These are phyloP conservation scores for Phaeoacremonium minimum DNA, from an alignment of 2,329 filamentous ascomycete genomes.

Conservation along the genomic window DNA sequence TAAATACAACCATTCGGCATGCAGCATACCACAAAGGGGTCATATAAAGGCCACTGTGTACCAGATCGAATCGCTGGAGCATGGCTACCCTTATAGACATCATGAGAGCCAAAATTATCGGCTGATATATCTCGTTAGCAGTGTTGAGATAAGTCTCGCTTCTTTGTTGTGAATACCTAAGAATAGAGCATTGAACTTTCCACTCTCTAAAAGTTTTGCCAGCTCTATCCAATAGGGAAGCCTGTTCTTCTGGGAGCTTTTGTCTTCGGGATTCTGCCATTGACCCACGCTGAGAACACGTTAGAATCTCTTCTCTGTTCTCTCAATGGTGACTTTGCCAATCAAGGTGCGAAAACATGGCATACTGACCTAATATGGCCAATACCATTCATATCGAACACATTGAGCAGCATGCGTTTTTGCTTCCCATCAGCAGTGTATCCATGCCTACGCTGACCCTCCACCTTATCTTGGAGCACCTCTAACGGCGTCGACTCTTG, in stretches of 20 bases:
- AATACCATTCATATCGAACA: conserved; percentile 9
- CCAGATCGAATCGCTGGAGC: conserved; percentile 4
- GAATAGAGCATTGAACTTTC: conserved; percentile 5
- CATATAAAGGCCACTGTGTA: conserved; percentile 6
- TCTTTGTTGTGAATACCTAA: not conserved
- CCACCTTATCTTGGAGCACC: conserved; percentile 2
- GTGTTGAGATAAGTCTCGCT: not conserved
- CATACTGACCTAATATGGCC: conserved; percentile 7
- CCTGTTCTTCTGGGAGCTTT: conserved; percentile 1
- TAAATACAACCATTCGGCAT: no score
- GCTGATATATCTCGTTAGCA: conserved; percentile 1
- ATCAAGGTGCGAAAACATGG: no score
- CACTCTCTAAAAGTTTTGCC: not conserved
- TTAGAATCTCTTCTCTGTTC: no score
- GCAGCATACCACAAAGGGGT: conserved; percentile 1
- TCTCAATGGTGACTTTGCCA: no score
- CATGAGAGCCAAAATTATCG: conserved; percentile 5
- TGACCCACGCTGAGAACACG: conserved; percentile 1
- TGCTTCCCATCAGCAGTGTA: conserved; percentile 4
- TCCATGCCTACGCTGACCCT: conserved; percentile 4
- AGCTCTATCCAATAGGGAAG: not conserved
- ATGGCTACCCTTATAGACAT: conserved; percentile 7
- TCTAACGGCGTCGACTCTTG: no score
- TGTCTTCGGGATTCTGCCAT: conserved; percentile 9
- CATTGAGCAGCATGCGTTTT: conserved; percentile 9